Base-by-base conservation (phyloP, 495 filamentous ascomycete species). In the Podospora pseudopauciseta region DNA sequence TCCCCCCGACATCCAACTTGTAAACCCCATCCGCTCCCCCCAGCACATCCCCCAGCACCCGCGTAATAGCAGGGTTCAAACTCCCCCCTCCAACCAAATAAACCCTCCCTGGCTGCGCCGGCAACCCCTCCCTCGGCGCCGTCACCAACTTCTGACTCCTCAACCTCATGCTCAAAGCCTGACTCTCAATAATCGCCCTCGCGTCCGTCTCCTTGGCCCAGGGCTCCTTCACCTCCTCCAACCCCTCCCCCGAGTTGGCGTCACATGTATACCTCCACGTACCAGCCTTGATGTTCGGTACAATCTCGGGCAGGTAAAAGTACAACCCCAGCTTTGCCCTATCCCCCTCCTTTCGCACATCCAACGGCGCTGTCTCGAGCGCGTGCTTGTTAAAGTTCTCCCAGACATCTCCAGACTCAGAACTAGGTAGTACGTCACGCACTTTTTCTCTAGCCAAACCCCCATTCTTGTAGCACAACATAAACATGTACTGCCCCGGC, bases 391-490 rank as follows among this genome's bases (percentile, higher is more conserved):
- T 93, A 82, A 97, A 99, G 53, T 74, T 82, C 26, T 84, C 84
- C 95, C 95, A 97, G 27, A 83, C 76, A 60, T 89, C 85, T 3
- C 78, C 4, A 6, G 74, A 75, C 15, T 80, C 68, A 5, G 71
- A 76, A 60, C 71, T 79, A 71, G 82, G 80, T 4, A 85, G 76
- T 71, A 78, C 84, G 75, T 99, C 91, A 34, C 94, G 89, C 66
- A 97, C 85, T 61, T 91, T 86, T 76, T 99, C 95, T 58, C 95
- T 91, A 0, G 95, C 95, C 0, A 98, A 86, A 0, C 92, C 92
- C 67, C 95, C 95, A 81, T 99, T 99, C 79, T 97, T 97, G 83
- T 98, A 99, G 83, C 95, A 99, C 32, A 99, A 90, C 95, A 99
- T 99, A 80, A 99, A 99, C 94, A 99, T 93, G 80, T 92, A 92